These are phyloP conservation scores for Yamadazyma akitaensis DNA, from an alignment of 805 yeast species.

Conservation along the genomic window DNA sequence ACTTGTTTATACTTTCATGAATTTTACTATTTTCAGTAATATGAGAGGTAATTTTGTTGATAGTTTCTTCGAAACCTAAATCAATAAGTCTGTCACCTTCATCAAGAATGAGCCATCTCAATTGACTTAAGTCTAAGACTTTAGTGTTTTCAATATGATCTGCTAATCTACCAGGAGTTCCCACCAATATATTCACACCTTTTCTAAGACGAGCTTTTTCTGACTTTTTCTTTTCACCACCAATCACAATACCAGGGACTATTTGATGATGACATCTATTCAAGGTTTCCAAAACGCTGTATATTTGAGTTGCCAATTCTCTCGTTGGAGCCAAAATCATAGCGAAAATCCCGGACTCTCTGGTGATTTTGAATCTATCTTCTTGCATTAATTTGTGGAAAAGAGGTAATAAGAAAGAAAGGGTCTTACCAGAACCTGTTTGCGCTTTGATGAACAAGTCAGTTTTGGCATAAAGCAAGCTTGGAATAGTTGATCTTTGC, in stretches of 20 bases:
- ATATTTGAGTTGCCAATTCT: conserved; percentile 89
- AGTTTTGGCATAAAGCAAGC: conserved; percentile 26
- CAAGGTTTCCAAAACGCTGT: conserved; percentile 70
- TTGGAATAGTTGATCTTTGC: conserved; percentile 78
- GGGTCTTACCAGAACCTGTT: conserved; percentile 97
- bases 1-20: conserved; percentile 30
- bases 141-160: conserved; percentile 93
- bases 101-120: conserved; percentile 87
- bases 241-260: conserved; percentile 95
- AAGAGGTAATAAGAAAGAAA: conserved; percentile 83
- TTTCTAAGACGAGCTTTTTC: conserved; percentile 95
- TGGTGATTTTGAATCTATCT: conserved; percentile 33
- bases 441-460: conserved; percentile 94
- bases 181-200: conserved; percentile 94
- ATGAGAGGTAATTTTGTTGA: conserved; percentile 65
- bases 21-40: conserved; percentile 49
- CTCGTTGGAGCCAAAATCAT: conserved; percentile 89
- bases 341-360: conserved; percentile 85
- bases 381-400: conserved; percentile 66
- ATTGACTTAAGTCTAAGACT: conserved; percentile 64
- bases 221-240: conserved; percentile 96
- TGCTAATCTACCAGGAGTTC: conserved; percentile 93
- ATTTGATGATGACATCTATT: conserved; percentile 77
- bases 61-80: conserved; percentile 92
- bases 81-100: conserved; percentile 97